A percentile compares a stretch with the other conserved stretches of the same genome.
These are phyloP conservation scores for Cercophora samala DNA, from an alignment of 495 filamentous ascomycete genomes.

Conservation along the genomic window DNA sequence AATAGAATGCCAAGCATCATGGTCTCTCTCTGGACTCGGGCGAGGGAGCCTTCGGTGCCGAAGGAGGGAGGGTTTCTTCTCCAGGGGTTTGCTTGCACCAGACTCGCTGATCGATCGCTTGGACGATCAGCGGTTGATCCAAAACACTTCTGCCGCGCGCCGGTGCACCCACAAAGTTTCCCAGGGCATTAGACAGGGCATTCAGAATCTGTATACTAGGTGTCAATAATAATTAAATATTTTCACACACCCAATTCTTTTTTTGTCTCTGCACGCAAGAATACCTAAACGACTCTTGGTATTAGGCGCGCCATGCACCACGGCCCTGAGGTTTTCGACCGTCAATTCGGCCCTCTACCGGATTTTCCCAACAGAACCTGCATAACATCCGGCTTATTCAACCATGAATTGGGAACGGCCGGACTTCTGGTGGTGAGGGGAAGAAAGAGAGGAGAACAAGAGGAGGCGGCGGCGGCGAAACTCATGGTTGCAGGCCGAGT, in stretches of 20 bases:
- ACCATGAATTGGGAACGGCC: not conserved
- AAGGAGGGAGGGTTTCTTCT: not conserved
- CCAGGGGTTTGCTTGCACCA: constrained; percentile 1
- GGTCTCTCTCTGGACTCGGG: not conserved
- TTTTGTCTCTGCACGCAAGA: not conserved
- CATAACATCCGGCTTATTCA: not conserved
- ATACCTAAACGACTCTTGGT: not conserved
- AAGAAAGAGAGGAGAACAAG: not conserved
- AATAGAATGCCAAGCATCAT: constrained; percentile 7
- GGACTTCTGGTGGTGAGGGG: not conserved
- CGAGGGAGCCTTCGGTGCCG: not conserved
- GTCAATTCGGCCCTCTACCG: not conserved
- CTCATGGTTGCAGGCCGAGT: not conserved
- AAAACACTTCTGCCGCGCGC: constrained; percentile 6
- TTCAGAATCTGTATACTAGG: too few relatives aligned
- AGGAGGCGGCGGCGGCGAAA: not conserved
- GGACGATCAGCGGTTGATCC: constrained; percentile 15
- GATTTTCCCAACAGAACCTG: not conserved
- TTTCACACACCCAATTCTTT: not conserved
- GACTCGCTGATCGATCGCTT: not conserved
- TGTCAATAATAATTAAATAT: too few relatives aligned
- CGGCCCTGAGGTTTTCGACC: not conserved
- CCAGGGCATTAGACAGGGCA: too few relatives aligned
- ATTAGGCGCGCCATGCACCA: constrained; percentile 1
- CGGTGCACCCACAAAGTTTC: not conserved